These are phyloP conservation scores for Priceomyces carsonii DNA, from an alignment of 805 yeast genomes.

Conservation along the genomic window DNA sequence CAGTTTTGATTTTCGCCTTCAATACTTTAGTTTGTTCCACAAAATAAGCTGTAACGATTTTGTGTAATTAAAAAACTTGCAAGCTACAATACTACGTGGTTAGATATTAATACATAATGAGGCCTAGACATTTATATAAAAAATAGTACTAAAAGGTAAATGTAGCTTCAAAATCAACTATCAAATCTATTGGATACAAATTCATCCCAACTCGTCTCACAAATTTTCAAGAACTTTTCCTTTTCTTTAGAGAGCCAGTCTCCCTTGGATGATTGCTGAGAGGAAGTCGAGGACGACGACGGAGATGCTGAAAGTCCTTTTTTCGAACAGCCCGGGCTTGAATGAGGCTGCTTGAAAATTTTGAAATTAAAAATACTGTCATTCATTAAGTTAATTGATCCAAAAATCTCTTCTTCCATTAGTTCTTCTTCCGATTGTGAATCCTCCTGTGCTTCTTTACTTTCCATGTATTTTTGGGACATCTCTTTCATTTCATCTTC, in stretches of 20 bases:
- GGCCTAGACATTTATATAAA: no score
- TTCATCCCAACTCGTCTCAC: conserved; percentile 47
- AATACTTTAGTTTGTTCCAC: no score
- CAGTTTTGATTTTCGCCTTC: no score
- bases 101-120: no score
- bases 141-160: no score
- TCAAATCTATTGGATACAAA: conserved; percentile 20
- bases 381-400: conserved; percentile 37
- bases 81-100: no score
- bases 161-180: no score
- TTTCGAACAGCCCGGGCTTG: neutral
- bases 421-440: conserved; percentile 3
- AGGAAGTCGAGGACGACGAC: conserved; percentile 1
- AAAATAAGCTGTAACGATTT: no score
- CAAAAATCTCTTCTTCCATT: conserved; percentile 28
- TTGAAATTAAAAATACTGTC: conserved; percentile 35
- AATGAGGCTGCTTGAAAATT: conserved; percentile 21
- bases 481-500: conserved; percentile 33
- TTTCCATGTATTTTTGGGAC: conserved; percentile 25
- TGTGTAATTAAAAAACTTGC: no score
- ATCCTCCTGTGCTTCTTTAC: conserved; percentile 10
- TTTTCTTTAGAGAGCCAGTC: conserved; percentile 24
- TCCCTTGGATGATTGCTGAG: neutral
- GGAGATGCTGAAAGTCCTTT: neutral
- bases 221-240: conserved; percentile 41